These are phyloP conservation scores for Botrytis galanthina DNA, from an alignment of 2,329 filamentous ascomycete genomes.

Conservation along the genomic window DNA sequence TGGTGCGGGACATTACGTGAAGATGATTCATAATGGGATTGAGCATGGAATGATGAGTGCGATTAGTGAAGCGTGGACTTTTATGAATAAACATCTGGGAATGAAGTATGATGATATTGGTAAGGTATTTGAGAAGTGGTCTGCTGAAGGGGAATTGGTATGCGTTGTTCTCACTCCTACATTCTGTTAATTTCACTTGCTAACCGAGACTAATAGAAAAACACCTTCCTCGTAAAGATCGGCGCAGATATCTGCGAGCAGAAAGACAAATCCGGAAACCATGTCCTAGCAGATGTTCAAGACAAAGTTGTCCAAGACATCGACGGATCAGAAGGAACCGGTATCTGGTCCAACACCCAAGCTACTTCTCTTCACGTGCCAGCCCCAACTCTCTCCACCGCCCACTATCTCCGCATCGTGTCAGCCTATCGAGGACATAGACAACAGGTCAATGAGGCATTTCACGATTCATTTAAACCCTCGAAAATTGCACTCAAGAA, in stretches of 20 bases:
- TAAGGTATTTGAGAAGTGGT: slow-evolving; percentile 59
- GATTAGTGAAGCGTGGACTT: slow-evolving; percentile 62
- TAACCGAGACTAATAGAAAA: slow-evolving; percentile 34
- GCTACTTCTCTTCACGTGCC: slow-evolving; percentile 61
- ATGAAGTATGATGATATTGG: slow-evolving; percentile 61
- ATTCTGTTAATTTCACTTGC: background rate
- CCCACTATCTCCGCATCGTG: slow-evolving; percentile 53
- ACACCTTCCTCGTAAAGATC: slow-evolving; percentile 63
- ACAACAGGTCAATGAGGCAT: slow-evolving; percentile 42
- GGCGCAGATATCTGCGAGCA: slow-evolving; percentile 58
- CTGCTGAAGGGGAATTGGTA: slow-evolving; percentile 54
- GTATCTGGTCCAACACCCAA: slow-evolving; percentile 63
- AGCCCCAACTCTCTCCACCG: slow-evolving; percentile 59
- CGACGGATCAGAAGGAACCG: slow-evolving; percentile 64
- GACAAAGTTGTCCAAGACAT: slow-evolving; percentile 72
- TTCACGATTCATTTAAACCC: slow-evolving; percentile 38
- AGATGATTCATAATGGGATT: slow-evolving; percentile 75
- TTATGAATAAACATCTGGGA: slow-evolving; percentile 57
- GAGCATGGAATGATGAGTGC: slow-evolving; percentile 69
- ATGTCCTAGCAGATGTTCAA: slow-evolving; percentile 47
- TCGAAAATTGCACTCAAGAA: background rate
- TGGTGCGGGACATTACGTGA: slow-evolving; percentile 68
- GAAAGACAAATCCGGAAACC: slow-evolving; percentile 42
- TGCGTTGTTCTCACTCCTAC: slow-evolving; percentile 21
- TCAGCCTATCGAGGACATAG: slow-evolving; percentile 60